These are phyloP conservation scores for Dunaliella primolecta DNA, from an alignment of 139 green algal genomes.

Conservation along the genomic window DNA sequence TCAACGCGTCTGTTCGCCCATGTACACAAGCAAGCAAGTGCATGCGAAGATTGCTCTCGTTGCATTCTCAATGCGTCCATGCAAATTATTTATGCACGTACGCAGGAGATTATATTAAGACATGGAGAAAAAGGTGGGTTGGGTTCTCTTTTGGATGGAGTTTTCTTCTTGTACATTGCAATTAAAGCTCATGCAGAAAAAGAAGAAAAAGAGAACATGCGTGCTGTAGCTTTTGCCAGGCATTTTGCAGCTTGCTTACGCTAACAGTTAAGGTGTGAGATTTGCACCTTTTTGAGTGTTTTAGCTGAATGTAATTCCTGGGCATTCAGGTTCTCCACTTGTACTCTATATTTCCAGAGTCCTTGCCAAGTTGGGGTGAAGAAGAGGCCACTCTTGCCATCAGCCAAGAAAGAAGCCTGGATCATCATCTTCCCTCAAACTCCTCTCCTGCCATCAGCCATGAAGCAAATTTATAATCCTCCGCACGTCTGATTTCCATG, in stretches of 20 bases:
- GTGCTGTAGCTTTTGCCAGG: neutral
- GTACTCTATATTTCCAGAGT: too few species aligned
- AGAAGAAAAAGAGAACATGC: neutral
- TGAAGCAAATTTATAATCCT: neutral
- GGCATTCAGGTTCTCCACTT: too few species aligned
- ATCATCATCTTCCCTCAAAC: too few species aligned
- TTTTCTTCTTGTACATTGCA: neutral
- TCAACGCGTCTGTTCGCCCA: too few species aligned
- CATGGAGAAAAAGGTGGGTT: slow-evolving; percentile 77
- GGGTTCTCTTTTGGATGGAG: neutral
- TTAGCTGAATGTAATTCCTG: neutral
- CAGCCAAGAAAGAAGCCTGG: too few species aligned
- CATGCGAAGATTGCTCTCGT: neutral
- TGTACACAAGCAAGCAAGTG: too few species aligned
- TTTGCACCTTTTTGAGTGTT: too few species aligned
- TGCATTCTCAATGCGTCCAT: neutral
- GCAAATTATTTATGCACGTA: neutral
- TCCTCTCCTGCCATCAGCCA: too few species aligned
- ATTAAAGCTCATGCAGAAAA: neutral
- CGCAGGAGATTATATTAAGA: slow-evolving; percentile 94
- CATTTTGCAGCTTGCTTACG: too few species aligned
- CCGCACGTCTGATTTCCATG: neutral
- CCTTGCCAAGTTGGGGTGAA: too few species aligned
- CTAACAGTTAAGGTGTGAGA: too few species aligned
- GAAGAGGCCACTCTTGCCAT: too few species aligned